phyloP scores from a whole-genome alignment of 2,329 filamentous ascomycete species.

The Ceratocystis eucalypticola region DNA sequence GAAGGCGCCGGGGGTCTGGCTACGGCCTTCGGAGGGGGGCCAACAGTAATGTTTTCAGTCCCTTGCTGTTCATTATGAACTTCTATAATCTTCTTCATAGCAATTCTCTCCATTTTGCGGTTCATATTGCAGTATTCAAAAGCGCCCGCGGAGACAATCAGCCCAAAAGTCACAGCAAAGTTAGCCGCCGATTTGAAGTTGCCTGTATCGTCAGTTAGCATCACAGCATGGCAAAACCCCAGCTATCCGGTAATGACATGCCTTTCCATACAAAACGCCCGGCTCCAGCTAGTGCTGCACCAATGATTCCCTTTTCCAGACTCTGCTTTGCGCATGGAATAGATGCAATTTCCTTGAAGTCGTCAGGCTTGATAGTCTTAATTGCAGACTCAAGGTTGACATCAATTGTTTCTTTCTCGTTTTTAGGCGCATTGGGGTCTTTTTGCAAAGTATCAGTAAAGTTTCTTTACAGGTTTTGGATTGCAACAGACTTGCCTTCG shows the following conservation, averaged over 20 bases:
- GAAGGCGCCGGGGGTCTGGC: slow-evolving; percentile 2
- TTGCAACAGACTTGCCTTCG: slow-evolving; percentile 4
- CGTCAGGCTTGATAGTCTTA: slow-evolving; percentile 50
- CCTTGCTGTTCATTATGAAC: slow-evolving; percentile 41
- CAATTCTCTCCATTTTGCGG: slow-evolving; percentile 59
- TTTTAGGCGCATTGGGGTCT: slow-evolving; percentile 10
- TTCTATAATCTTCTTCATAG: slow-evolving; percentile 76
- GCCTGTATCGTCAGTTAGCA: slow-evolving; percentile 27
- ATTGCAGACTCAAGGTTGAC: slow-evolving; percentile 44
- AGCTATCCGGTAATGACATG: slow-evolving; percentile 30
- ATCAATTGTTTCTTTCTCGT: slow-evolving; percentile 5
- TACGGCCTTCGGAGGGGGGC: slow-evolving; percentile 10
- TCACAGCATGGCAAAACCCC: neutral
- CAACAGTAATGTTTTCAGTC: slow-evolving; percentile 27
- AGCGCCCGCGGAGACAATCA: slow-evolving; percentile 52
- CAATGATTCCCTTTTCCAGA: slow-evolving; percentile 67
- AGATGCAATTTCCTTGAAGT: slow-evolving; percentile 60
- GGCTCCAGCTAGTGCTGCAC: slow-evolving; percentile 62
- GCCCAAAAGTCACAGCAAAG: slow-evolving; percentile 72
- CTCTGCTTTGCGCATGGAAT: slow-evolving; percentile 75
- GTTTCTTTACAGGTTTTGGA: neutral
- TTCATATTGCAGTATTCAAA: slow-evolving; percentile 77
- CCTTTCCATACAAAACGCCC: slow-evolving; percentile 62
- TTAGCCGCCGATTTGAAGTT: slow-evolving; percentile 57
- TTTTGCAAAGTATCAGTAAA: neutral